These are phyloP conservation scores for Coemansia javaensis DNA, from an alignment of 192 early-diverging fungal species.

Conservation along the genomic window DNA sequence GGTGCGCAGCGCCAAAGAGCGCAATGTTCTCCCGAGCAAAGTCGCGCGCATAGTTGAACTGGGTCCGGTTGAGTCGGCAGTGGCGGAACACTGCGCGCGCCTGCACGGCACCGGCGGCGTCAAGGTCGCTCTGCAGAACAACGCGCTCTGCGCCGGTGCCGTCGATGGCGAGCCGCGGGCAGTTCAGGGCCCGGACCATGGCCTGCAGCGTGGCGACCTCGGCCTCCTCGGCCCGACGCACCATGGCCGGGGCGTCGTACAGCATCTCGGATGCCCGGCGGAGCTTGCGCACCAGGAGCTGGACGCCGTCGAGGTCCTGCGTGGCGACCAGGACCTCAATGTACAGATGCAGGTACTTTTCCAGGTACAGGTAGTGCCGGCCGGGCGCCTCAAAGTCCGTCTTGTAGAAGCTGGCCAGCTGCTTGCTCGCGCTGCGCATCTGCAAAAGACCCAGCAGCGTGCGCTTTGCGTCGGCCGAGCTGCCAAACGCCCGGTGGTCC, in stretches of 20 bases:
- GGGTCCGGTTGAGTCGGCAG: slow-evolving; percentile 29
- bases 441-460: slow-evolving; percentile 31
- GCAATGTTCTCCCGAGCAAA: slow-evolving; percentile 35
- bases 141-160: slow-evolving; percentile 23
- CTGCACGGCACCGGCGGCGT: neutral
- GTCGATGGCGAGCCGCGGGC: slow-evolving; percentile 33
- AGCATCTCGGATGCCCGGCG: slow-evolving; percentile 27
- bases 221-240: slow-evolving; percentile 3
- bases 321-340: slow-evolving; percentile 33
- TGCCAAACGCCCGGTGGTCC: slow-evolving; percentile 17
- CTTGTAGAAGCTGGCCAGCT: slow-evolving; percentile 50
- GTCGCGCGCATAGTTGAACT: slow-evolving; percentile 40
- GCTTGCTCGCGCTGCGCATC: slow-evolving; percentile 32
- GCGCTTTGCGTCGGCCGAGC: slow-evolving; percentile 34
- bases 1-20: slow-evolving; percentile 9
- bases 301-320: slow-evolving; percentile 23
- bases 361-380: slow-evolving; percentile 47
- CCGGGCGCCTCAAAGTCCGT: slow-evolving; percentile 43
- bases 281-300: slow-evolving; percentile 38
- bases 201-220: slow-evolving; percentile 14
- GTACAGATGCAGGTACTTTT: slow-evolving; percentile 42
- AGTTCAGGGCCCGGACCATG: slow-evolving; percentile 31
- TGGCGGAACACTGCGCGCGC: slow-evolving; percentile 32
- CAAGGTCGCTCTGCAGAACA: slow-evolving; percentile 17
- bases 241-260: slow-evolving; percentile 7